These are phyloP conservation scores for Alternaria dauci DNA, from an alignment of 2,329 filamentous ascomycete species.

Conservation along the genomic window DNA sequence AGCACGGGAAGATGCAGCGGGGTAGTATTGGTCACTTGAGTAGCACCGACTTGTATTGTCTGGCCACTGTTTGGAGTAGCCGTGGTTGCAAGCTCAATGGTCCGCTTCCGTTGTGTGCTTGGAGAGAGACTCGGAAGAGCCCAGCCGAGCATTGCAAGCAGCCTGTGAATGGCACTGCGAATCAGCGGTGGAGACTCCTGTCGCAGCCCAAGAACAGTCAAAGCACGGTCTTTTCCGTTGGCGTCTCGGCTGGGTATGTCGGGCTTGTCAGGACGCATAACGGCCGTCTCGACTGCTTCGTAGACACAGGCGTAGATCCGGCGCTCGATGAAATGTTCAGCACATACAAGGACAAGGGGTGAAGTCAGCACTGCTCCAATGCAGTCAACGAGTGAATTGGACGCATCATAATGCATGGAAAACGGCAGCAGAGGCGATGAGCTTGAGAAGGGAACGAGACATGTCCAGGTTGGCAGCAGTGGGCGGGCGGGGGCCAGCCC, in stretches of 20 bases:
- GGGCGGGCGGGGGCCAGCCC: constrained; percentile 40
- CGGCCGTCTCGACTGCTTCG: constrained; percentile 41
- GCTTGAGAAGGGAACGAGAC: constrained; percentile 42
- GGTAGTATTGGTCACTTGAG: constrained; percentile 31
- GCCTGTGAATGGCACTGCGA: constrained; percentile 31
- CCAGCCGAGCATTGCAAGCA: constrained; percentile 41
- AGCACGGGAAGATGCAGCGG: constrained; percentile 33
- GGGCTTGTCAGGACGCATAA: constrained; percentile 42
- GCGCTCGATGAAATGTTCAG: constrained; percentile 36
- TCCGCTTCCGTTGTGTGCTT: constrained; percentile 6
- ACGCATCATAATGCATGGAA: constrained; percentile 27
- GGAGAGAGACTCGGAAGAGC: constrained; percentile 14
- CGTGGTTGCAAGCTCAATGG: not conserved
- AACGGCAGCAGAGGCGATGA: constrained; percentile 37
- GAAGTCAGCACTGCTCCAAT: constrained; percentile 34
- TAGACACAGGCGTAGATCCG: constrained; percentile 38
- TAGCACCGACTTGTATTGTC: constrained; percentile 29
- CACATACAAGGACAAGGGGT: constrained; percentile 38
- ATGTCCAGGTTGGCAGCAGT: constrained; percentile 36
- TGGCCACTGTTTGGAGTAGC: constrained; percentile 14
- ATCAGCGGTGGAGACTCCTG: constrained; percentile 33
- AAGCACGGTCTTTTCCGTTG: constrained; percentile 29
- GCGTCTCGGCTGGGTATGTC: constrained; percentile 38
- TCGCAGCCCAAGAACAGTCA: constrained; percentile 34
- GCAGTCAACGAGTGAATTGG: constrained; percentile 24